Conservation (phyloP, 1,139 yeast species). For the Hemisphaericaspora xylanilytica region DNA sequence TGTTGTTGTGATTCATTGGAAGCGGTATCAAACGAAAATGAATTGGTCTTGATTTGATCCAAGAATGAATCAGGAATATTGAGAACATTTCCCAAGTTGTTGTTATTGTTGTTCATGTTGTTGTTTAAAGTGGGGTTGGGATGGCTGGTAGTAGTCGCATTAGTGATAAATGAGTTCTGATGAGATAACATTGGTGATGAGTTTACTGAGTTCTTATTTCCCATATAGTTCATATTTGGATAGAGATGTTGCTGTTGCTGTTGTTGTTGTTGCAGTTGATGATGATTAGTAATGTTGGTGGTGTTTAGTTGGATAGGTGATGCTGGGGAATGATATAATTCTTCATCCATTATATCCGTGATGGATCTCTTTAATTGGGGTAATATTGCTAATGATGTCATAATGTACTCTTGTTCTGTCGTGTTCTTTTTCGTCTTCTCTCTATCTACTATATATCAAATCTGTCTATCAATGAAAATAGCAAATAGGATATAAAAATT, state of each 20-base stretch:
- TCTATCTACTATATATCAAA: too few species aligned
- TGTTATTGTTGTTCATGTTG: neutral
- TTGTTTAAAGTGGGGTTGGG: conserved; percentile 7
- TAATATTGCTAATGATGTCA: conserved; percentile 48
- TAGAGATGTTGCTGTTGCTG: too few species aligned
- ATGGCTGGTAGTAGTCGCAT: neutral
- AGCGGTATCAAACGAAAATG: conserved; percentile 3
- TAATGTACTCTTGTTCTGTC: too few species aligned
- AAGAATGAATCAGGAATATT: conserved; percentile 33
- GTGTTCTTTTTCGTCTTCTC: too few species aligned
- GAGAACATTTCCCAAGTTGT: conserved; percentile 25
- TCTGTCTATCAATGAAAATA: too few species aligned
- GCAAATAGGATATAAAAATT: too few species aligned
- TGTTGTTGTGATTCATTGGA: conserved; percentile 11
- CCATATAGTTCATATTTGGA: conserved; percentile 5
- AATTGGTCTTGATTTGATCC: conserved; percentile 17
- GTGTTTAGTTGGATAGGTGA: conserved; percentile 16
- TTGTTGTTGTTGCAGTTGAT: too few species aligned
- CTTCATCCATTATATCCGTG: conserved; percentile 65
- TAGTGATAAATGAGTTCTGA: conserved; percentile 12
- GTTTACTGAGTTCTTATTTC: conserved; percentile 13
- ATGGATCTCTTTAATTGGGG: conserved; percentile 52
- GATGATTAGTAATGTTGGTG: neutral
- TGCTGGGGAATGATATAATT: conserved; percentile 50
- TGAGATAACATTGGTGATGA: conserved; percentile 20